Evolutionary conservation across 495 filamentous ascomycete genomes (phyloP).

Genomic region (Cercophora sp.): DNA sequence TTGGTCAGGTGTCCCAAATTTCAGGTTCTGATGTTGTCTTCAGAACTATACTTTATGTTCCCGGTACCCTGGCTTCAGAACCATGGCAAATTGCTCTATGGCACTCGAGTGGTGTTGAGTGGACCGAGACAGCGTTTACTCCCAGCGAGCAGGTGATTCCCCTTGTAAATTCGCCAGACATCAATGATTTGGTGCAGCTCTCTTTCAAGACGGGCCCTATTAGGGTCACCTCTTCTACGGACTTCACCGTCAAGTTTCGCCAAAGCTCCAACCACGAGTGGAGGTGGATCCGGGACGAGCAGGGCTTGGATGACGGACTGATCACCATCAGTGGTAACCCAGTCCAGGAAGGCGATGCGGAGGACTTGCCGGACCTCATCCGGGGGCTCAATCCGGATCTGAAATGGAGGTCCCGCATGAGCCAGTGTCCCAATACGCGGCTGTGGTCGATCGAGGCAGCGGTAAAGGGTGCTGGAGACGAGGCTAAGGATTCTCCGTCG

Average conservation of each 20-base stretch:
- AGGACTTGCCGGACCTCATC: constrained; percentile 59
- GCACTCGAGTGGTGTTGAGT: constrained; percentile 58
- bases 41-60: constrained; percentile 68
- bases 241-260: constrained; percentile 77
- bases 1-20: constrained; percentile 65
- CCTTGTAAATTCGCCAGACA: constrained; percentile 35
- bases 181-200: constrained; percentile 32
- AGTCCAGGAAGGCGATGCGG: constrained; percentile 18
- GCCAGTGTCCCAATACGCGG: constrained; percentile 65
- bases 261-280: constrained; percentile 51
- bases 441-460: constrained; percentile 65
- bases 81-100: constrained; percentile 73
- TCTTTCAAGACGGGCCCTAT: constrained; percentile 40
- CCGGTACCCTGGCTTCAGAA: constrained; percentile 48
- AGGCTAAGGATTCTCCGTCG: constrained; percentile 38
- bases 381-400: constrained; percentile 54
- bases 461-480: constrained; percentile 50
- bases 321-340: constrained; percentile 46
- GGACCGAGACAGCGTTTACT: constrained; percentile 44
- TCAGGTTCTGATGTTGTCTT: constrained; percentile 52
- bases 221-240: constrained; percentile 40
- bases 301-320: constrained; percentile 57
- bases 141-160: constrained; percentile 35
- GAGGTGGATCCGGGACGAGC: constrained; percentile 72
- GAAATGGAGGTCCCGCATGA: constrained; percentile 50